Evolutionary conservation across 2,329 filamentous ascomycete genomes (phyloP).

Genomic region (Lomentospora prolificans): DNA sequence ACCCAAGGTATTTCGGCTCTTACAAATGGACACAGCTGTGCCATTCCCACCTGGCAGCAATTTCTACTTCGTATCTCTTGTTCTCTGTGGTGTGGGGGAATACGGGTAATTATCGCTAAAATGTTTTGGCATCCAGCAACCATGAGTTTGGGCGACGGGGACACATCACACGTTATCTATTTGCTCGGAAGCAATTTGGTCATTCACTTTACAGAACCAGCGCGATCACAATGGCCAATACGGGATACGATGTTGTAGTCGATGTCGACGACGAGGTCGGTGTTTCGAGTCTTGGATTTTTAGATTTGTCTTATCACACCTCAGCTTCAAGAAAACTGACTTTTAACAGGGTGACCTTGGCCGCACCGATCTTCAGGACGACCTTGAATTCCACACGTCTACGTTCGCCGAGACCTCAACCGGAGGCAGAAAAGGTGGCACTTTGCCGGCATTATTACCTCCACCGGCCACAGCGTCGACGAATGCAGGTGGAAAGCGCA

Average conservation of each 20-base stretch:
- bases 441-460: constrained; percentile 42
- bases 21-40: too few relatives aligned
- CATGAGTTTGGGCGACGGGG: too few relatives aligned
- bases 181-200: neutral
- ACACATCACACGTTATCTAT: too few relatives aligned
- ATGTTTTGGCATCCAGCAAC: too few relatives aligned
- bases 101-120: too few relatives aligned
- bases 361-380: constrained; percentile 95
- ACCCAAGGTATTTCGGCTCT: too few relatives aligned
- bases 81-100: too few relatives aligned
- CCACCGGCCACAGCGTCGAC: constrained; percentile 44
- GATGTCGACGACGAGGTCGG: constrained; percentile 90
- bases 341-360: constrained; percentile 78
- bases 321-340: constrained; percentile 7
- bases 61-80: too few relatives aligned
- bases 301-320: neutral
- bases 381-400: constrained; percentile 97
- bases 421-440: constrained; percentile 38
- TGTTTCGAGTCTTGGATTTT: neutral
- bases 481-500: constrained; percentile 54
- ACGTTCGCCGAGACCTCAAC: constrained; percentile 58
- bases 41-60: too few relatives aligned
- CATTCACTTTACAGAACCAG: neutral
- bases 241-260: constrained; percentile 95
- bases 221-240: constrained; percentile 55